A percentile compares a stretch with the other conserved stretches of the same genome.
phyloP scores from a whole-genome alignment of 2,329 filamentous ascomycete species.

The Xylariaceae sp. region DNA sequence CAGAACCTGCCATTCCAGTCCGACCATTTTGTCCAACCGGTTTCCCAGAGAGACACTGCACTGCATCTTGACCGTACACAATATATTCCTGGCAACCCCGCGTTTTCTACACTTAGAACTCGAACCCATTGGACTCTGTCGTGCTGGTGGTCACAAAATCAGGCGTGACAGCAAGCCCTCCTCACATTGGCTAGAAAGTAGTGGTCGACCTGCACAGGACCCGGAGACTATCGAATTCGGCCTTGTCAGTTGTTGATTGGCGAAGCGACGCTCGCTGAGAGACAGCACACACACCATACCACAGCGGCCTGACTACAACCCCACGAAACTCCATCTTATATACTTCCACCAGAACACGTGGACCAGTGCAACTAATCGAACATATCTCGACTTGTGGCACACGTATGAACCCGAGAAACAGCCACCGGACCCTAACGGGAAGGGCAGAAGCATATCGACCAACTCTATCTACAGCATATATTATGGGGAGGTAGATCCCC shows the following conservation, averaged over 20 bases:
- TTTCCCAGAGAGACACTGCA: background rate
- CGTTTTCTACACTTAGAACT: constrained; percentile 7
- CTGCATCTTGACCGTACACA: constrained; percentile 9
- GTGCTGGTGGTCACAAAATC: constrained; percentile 9
- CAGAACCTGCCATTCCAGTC: background rate
- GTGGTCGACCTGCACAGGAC: constrained; percentile 23
- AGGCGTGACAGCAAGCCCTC: constrained; percentile 6
- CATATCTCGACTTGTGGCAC: constrained; percentile 22
- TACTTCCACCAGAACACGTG: constrained; percentile 25
- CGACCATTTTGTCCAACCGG: constrained; percentile 10
- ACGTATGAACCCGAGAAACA: constrained; percentile 24
- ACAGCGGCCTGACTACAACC: constrained; percentile 23
- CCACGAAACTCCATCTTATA: constrained; percentile 20
- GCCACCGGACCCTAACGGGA: constrained; percentile 3
- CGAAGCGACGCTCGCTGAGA: constrained; percentile 15
- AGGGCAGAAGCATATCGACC: background rate
- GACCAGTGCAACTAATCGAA: constrained; percentile 22
- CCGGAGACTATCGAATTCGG: constrained; percentile 21
- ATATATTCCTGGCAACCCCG: constrained; percentile 18
- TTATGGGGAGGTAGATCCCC: constrained; percentile 15
- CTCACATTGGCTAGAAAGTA: constrained; percentile 20
- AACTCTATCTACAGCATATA: constrained; percentile 18
- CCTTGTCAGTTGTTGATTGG: constrained; percentile 23
- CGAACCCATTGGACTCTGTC: constrained; percentile 18
- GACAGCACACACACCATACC: constrained; percentile 20